Base-by-base conservation (phyloP, 345 rosid genomes). In the Conringia planisiliqua region DNA sequence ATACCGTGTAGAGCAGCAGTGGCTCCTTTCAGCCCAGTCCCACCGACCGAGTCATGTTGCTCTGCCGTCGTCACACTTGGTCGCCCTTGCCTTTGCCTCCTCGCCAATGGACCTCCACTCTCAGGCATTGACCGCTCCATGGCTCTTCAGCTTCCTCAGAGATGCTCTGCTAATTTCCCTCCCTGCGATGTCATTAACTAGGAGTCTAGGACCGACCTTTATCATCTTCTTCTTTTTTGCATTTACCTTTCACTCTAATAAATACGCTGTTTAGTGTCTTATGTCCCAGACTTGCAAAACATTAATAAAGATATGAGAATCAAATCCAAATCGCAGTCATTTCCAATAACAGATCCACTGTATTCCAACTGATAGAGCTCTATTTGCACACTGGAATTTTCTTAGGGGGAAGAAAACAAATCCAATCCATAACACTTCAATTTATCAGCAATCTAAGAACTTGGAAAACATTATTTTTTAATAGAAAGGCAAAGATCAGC, bases 1-100 rank as follows among this genome's bases (percentile, higher is more conserved):
- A 85, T 92, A 76, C 99, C 97, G 6, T 95, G 97, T 66, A 83
- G 93, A 74, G 82, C 96, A 40, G 88, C 96, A 2, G 96, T 90
- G 30, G 89, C 93, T 64, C 92, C 96, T 3, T 90, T 88, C 69
- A 90, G 93, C 66, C 90, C 92, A 0, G 71, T 90, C 73, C 90
- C 92, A 30, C 99, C 97, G 1, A 86, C 87, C 7, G 88, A 89
- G 35, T 57, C 84, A 7, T 95, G 97, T 80, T 95, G 99, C 85
- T 82, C 81, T 48, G 97, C 93, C 4, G 61, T 95, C 76, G 87
- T 82, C 75, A 44, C 84, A 29, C 86, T 94, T 7, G 97, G 97
- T 7, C 97, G 91, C 68, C 87, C 95, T 70, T 95, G 99, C 75
- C 74, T 90, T 46, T 92, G 97, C 78, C 81, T 78, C 16, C 73